Evolutionary conservation across 352 stramenopile genomes (phyloP).

Genomic region (Globisporangium solare): DNA sequence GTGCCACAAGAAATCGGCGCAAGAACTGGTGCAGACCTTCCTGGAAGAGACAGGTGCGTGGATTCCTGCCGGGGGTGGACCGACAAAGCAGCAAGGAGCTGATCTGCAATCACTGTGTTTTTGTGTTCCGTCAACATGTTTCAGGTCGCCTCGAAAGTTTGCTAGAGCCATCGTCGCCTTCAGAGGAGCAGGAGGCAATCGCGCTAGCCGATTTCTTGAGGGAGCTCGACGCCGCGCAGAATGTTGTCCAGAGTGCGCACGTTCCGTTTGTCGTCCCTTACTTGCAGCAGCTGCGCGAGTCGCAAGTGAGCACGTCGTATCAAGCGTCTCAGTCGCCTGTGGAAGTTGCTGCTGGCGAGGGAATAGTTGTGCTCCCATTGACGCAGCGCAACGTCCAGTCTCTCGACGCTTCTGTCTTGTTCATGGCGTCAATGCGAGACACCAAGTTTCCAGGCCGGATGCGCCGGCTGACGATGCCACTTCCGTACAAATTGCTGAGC

Average conservation of each 20-base stretch:
- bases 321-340: neutral
- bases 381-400: constrained; percentile 34
- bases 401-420: constrained; percentile 29
- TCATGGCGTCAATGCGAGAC: constrained; percentile 69
- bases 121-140: neutral
- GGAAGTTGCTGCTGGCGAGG: constrained; percentile 5
- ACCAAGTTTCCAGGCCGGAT: constrained; percentile 75
- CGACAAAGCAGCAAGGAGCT: neutral
- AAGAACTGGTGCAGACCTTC: constrained; percentile 60
- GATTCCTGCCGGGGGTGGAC: neutral
- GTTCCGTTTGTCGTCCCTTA: constrained; percentile 74
- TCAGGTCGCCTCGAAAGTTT: constrained; percentile 35
- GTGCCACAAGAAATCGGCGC: constrained; percentile 46
- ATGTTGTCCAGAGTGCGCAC: constrained; percentile 45
- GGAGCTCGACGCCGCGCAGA: constrained; percentile 55
- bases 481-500: constrained; percentile 47
- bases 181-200: constrained; percentile 54
- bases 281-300: constrained; percentile 51
- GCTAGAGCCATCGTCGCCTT: constrained; percentile 38
- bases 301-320: constrained; percentile 14
- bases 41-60: constrained; percentile 37
- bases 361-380: constrained; percentile 47
- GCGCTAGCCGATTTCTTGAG: constrained; percentile 61
- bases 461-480: constrained; percentile 57
- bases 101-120: neutral